Conservation (phyloP, 169 alveolate genomes). For the Cryptosporidium sp. region DNA sequence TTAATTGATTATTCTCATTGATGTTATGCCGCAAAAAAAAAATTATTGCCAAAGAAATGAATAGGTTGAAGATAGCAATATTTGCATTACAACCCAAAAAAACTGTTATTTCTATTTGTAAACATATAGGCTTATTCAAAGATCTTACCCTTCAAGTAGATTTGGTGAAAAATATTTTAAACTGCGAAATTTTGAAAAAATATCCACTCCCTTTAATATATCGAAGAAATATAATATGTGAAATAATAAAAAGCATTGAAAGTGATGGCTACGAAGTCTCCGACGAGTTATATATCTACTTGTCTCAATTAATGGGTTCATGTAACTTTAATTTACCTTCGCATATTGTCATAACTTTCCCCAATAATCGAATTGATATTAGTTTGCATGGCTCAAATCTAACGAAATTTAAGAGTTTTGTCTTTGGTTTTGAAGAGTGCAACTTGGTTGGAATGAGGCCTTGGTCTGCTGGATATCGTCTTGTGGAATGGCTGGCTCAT, state of each 20-base stretch:
- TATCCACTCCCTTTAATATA: conserved; percentile 40
- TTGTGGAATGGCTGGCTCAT: conserved; percentile 53
- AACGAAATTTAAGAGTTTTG: not conserved
- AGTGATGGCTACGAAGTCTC: conserved; percentile 1
- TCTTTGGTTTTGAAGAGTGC: conserved; percentile 24
- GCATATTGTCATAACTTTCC: conserved; percentile 6
- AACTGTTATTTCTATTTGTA: conserved; percentile 10
- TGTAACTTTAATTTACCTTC: not conserved
- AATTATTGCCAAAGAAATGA: conserved; percentile 6
- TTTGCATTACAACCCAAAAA: conserved; percentile 15
- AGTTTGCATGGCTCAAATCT: not conserved
- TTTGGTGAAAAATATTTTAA: conserved; percentile 15
- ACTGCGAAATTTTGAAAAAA: conserved; percentile 9
- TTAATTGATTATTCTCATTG: conserved; percentile 46
- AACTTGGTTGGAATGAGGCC: conserved; percentile 69
- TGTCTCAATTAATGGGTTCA: conserved; percentile 4
- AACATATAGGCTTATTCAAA: not conserved
- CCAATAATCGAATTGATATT: not conserved
- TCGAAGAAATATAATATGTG: not conserved
- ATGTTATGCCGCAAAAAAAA: conserved; percentile 9
- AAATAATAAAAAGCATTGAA: conserved; percentile 21
- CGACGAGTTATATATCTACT: conserved; percentile 8
- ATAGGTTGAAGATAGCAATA: not conserved
- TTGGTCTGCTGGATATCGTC: conserved; percentile 60
- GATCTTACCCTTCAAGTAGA: not conserved